These are phyloP conservation scores for Coemansia interrupta DNA, from an alignment of 192 early-diverging fungal species.

Conservation along the genomic window DNA sequence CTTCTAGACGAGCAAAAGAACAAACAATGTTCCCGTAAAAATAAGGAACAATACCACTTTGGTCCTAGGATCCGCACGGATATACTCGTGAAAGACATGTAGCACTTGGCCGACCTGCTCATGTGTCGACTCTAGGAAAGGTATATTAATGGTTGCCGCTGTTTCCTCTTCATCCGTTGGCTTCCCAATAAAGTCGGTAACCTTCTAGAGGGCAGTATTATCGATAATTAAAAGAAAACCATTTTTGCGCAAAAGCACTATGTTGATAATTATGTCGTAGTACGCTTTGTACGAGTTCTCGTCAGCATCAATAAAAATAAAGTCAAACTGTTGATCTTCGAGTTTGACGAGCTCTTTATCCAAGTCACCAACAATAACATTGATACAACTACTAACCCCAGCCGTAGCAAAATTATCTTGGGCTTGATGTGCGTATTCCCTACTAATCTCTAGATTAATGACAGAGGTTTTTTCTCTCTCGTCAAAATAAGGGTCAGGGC, in stretches of 20 bases:
- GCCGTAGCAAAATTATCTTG: conserved; percentile 36
- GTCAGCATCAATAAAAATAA: conserved; percentile 71
- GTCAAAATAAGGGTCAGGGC: conserved; percentile 8
- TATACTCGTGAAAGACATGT: conserved; percentile 63
- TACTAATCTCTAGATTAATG: conserved; percentile 56
- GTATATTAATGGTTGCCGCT: conserved; percentile 14
- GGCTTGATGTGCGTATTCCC: conserved; percentile 50
- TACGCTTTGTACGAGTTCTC: conserved; percentile 65
- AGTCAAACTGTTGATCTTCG: conserved; percentile 56
- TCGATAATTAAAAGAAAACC: conserved; percentile 66
- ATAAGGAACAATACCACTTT: conserved; percentile 60
- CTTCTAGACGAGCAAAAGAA: conserved; percentile 9
- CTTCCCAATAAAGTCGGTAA: conserved; percentile 21
- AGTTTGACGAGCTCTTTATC: conserved; percentile 32
- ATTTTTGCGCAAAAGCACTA: conserved; percentile 52
- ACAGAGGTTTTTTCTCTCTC: conserved; percentile 25
- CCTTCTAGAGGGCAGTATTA: conserved; percentile 51
- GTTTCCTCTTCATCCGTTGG: neutral
- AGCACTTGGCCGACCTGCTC: conserved; percentile 15
- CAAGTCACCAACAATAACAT: conserved; percentile 44
- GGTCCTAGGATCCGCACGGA: conserved; percentile 57
- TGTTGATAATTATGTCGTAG: conserved; percentile 61
- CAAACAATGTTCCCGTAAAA: conserved; percentile 44
- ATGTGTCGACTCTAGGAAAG: neutral
- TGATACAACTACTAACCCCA: conserved; percentile 33